Conservation (phyloP, 106 monocot genomes). For the Alisma plantagoaquatica region DNA sequence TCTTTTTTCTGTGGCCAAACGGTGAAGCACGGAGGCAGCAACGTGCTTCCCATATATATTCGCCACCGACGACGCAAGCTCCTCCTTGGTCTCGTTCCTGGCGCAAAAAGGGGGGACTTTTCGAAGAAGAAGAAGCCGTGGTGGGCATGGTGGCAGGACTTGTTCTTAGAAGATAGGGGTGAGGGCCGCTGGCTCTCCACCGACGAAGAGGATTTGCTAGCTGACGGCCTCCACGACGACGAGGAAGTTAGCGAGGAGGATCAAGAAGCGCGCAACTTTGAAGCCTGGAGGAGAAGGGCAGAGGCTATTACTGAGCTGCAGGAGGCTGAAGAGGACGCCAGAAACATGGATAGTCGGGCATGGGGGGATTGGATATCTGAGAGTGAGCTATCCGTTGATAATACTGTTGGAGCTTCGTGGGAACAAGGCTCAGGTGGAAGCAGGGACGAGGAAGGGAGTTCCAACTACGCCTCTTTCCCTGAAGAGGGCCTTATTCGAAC, state of each 20-base stretch:
- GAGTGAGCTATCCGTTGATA: neutral
- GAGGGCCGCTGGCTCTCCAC: slow-evolving; percentile 23
- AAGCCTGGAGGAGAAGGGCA: slow-evolving; percentile 79
- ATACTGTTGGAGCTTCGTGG: slow-evolving; percentile 20
- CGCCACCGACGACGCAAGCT: slow-evolving; percentile 1
- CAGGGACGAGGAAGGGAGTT: slow-evolving; percentile 11
- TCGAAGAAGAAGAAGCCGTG: slow-evolving; percentile 1
- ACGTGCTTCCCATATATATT: neutral
- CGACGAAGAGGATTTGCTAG: slow-evolving; percentile 29
- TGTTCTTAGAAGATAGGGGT: slow-evolving; percentile 36
- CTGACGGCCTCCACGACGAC: neutral
- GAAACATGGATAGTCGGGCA: slow-evolving; percentile 31
- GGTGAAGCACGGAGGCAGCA: no score
- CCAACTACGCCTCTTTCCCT: slow-evolving; percentile 12
- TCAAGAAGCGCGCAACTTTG: slow-evolving; percentile 37
- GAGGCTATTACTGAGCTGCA: slow-evolving; percentile 87
- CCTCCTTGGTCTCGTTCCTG: slow-evolving; percentile 8
- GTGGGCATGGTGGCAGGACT: slow-evolving; percentile 63
- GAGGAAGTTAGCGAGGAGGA: slow-evolving; percentile 9
- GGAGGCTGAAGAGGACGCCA: slow-evolving; percentile 71
- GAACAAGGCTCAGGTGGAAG: neutral
- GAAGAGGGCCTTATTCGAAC: slow-evolving; percentile 30
- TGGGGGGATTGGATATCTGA: slow-evolving; percentile 94
- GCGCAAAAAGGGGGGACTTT: slow-evolving; percentile 15
- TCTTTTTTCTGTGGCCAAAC: neutral